Base-by-base conservation (phyloP, 1,139 yeast genomes). In the Saccharomycopsis hybrid region DNA sequence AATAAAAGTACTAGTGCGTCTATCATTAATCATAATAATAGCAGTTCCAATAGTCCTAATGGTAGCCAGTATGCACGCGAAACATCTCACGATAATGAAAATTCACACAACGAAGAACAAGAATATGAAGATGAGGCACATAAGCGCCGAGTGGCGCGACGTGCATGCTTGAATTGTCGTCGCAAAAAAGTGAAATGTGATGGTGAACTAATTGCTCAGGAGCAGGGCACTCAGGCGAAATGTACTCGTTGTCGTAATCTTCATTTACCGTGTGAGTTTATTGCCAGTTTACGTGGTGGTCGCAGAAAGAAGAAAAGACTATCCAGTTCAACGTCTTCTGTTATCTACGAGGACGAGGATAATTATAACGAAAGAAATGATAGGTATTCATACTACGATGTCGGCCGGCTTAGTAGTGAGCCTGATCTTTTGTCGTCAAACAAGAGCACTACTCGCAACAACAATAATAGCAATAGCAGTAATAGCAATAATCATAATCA, bases 141-240 rank as follows among this genome's bases (percentile, higher is more conserved):
- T 4, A 13, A 33, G 24, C 39, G 25, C 18, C 32, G 62, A 69
- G 85, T 79, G 4, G 82, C 85, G 1, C 69, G 78, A 47, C 65
- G 81, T 43, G 85, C 85, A 0, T 80, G 85, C 59, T 65, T 80
- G 18, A 70, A 78, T 13, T 80, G 85, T 56, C 74, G 85, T 31
- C 83, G 78, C 55, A 78, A 78, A 65, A 80, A 80, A 58, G 72
- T 79, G 56, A 78, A 78, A 56, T 80, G 85, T 61, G 83, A 80
- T 56, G 85, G 85, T 5, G 82, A 77, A 55, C 60, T 68, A n/a
- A 62, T 64, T 1, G 50, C 56, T 48, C 5, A 13, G 18, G 5
- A 8, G 24, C 24, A 8, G 39, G 59, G 45, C 27, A 31, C 44
- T 5, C 61, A 57, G 30, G 33, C 54, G 3, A 52, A 49, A 28